Evolutionary conservation across 2,329 filamentous ascomycete species (phyloP), one percentile per base, ranked within the genome.

Genomic region (Alternaria tenuissima): DNA sequence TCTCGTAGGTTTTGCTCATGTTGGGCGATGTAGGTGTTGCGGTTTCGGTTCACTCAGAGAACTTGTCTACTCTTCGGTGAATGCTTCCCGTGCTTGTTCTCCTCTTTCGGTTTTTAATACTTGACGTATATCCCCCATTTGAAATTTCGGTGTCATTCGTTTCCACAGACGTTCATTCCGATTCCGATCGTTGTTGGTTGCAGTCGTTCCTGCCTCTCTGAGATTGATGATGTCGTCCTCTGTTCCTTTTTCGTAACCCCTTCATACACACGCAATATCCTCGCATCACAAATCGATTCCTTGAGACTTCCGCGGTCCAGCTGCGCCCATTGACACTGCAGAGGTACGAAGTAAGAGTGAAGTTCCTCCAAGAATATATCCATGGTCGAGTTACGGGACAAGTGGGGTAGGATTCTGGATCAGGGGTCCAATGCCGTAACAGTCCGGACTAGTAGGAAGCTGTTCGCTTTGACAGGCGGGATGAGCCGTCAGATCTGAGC

Each of bases 1-100:
- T 49, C 56, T 41, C 47, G 41, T 34, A 34, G 42, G 20, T 14
- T n/a, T n/a, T 41, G 46, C 32, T 28, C 22, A 22, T 48, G 32
- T 43, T 49, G 47, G 39, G 20, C 16, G 47, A 61, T 42, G 22
- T 66, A 59, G 52, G 65, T 63, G 55, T 59, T 30, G 47, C 30
- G 51, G 46, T 59, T 49, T 38, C 18, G 8, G 51, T 32, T 57
- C 56, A 32, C 42, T 48, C 42, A 20, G 38, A 61, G 55, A 52
- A 32, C 55, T 39, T 52, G 56, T 59, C 56, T 55, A 39, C 52
- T 59, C 44, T 54, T 52, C 46, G 42, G 24, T 48, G 18, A 18
- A 18, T 32, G 52, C 44, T 18, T 41, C 11, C 52, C 30, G 3
- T 56, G 48, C 24, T 36, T 54, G 12, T 43, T 42, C n/a, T 42